Base-by-base conservation (phyloP, 225 moss, liverwort and hornwort genomes). In the Polytrichum formosum region DNA sequence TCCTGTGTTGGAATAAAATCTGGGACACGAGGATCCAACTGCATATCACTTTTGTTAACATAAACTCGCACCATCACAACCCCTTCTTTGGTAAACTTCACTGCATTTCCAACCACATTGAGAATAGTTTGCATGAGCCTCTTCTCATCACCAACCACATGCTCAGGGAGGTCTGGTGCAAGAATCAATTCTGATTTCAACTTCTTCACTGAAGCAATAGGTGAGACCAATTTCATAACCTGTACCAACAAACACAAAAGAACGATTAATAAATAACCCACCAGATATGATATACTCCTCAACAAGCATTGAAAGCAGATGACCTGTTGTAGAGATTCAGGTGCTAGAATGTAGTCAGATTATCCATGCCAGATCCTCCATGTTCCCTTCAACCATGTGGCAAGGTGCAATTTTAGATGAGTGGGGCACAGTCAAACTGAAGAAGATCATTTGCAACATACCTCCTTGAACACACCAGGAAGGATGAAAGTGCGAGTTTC, bases 21-120 rank as follows among this genome's bases (percentile, higher is more conserved):
- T 28, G 87, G 88, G 65, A 78, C 73, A 6, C 88, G 84, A 54
- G 93, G 90, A 72, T 96, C 96, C 69, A 91, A 79, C 16, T 81
- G 62, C 73, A 93, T 91, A 66, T 91, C 96, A 6, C 84, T 83
- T 74, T 83, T 85, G 77, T 96, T 93, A 16, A 90, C 28, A 66
- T 89, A 81, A 4, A 96, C 86, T 55, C 80, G 77, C 27, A 96
- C 89, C 7, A 81, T 84, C 69, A 96, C 93, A 72, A 64, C 74
- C 55, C 96, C 96, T 55, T 96, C 91, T 71, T 96, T 93, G 0
- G 96, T 96, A 63, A 96, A 96, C 74, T 96, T 93, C 54, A 96
- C 96, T n/a, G 96, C 96, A 75, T 96, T 96, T 59, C 96, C 96
- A 64, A 96, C 87, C 6, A 96, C 83, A 74, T 95, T 95, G 5